Base-by-base conservation (phyloP, 129 eudicot genomes). In the Chrysanthemum seticuspe region DNA sequence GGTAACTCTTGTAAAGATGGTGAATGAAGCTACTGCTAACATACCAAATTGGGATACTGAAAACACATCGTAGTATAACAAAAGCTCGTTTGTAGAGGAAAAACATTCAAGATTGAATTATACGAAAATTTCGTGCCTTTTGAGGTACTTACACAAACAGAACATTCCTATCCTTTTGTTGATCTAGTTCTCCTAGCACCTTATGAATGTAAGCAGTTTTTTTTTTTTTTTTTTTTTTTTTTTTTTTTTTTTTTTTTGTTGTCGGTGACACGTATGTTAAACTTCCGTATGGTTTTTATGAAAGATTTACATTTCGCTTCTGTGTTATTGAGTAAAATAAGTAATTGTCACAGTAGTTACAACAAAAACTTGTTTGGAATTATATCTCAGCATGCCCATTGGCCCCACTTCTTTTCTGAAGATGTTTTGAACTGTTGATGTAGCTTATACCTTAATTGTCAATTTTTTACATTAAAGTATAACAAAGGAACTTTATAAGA, bases 21-120 rank as follows among this genome's bases (percentile, higher is more conserved):
- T 89, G 58, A 89, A 89, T 34, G 84, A 86, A 82, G 96, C 96
- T 21, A 83, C 91, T n/a, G 87, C 96, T 6, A 89, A 89, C 75
- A 79, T 89, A 74, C 96, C 87, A 1, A 76, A 75, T 14, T 89
- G 96, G 96, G 87, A 83, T 56, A 45, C 77, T 21, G 34, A 56
- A 45, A 66, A 65, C 16, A 8, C 25, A 57, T 68, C 52, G 15
- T 14, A 0, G 72, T 13, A 47, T 47, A 72, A 4, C 7, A 8
- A 11, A 60, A 63, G 29, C 66, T 60, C 65, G 11, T 71, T 16
- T 54, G 45, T 56, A 71, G 56, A 68, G 31, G 57, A 23, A 52
- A 56, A 76, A 62, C 62, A 55, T 27, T 13, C 4, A 14, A 53
- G 44, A 59, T 53, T 63, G 68, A 67, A 50, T 75, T 75, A 78